Percentiles rank a stretch among this genome's conserved stretches.
These are phyloP conservation scores for Suhomyces canberraensis DNA, from an alignment of 805 yeast genomes.

Conservation along the genomic window DNA sequence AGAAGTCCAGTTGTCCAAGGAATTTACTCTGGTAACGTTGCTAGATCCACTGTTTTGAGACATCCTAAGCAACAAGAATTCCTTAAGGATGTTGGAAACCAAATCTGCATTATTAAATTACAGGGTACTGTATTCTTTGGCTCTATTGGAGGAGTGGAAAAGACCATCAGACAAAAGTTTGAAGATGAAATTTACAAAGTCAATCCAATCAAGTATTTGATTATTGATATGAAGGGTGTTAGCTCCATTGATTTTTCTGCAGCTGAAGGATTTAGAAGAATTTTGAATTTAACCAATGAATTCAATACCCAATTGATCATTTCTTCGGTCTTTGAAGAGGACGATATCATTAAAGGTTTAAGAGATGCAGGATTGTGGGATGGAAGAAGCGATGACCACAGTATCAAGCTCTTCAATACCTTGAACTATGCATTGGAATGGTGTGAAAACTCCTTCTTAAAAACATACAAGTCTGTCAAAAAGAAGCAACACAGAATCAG, in stretches of 20 bases:
- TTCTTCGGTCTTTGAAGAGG: constrained; percentile 70
- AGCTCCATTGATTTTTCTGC: constrained; percentile 87
- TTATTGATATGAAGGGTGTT: constrained; percentile 83
- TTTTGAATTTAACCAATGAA: constrained; percentile 71
- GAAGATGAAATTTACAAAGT: constrained; percentile 48
- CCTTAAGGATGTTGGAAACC: constrained; percentile 80
- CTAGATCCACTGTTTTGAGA: constrained; percentile 87
- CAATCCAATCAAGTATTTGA: constrained; percentile 72
- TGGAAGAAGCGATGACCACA: constrained; percentile 26
- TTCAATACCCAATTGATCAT: constrained; percentile 69
- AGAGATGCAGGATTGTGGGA: constrained; percentile 81
- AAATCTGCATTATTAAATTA: constrained; percentile 80
- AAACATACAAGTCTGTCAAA: constrained; percentile 47
- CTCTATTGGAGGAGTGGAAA: constrained; percentile 88
- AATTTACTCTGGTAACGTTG: constrained; percentile 80
- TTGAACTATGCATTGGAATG: constrained; percentile 89
- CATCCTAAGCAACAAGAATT: constrained; percentile 88
- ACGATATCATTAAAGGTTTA: constrained; percentile 65
- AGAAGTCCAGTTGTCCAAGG: constrained; percentile 78
- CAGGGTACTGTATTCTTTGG: constrained; percentile 93
- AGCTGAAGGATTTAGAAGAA: constrained; percentile 89
- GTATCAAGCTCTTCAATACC: constrained; percentile 65
- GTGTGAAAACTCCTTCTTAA: constrained; percentile 90
- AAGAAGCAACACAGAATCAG: constrained; percentile 14
- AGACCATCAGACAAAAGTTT: constrained; percentile 61